Evolutionary conservation across 345 rosid genomes (phyloP), one percentile per base, ranked within the genome.

Genomic region (Sonneratia caseolaris): DNA sequence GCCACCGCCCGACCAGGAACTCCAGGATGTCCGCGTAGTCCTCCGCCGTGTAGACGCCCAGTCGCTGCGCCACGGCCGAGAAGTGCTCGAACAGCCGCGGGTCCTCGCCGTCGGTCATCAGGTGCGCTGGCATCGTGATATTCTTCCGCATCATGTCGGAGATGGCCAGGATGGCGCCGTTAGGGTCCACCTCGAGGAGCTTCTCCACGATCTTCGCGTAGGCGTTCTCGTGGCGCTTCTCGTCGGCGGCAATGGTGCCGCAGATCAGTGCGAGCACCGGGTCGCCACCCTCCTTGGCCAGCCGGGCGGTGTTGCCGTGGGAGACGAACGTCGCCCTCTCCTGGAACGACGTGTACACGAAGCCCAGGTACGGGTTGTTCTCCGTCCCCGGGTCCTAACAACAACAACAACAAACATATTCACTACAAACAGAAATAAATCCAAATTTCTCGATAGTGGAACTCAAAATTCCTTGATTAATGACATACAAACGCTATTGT

Each of bases 341-440:
- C 70, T 90, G 96, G 83, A 88, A 90, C 10, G 96, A 90, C n/a
- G 96, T 90, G 86, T 90, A 90, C 7, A 88, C 89, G 56, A 84
- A 90, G 10, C 96, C 93, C 75, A 86, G n/a, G 72, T 90, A 90
- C 2, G 93, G 96, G 71, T 88, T 90, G 80, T 90, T 88, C 68
- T 88, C 91, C 0, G 87, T 81, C 53, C 89, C 88, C 2, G 90
- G 91, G 38, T 88, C 89, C 96, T 88, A 43, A 40, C 49, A 2
- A 51, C 37, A 66, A 48, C 43, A 4, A 42, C 10, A 5, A 42
- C 45, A 42, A 27, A 27, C 32, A 0, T 27, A 27, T 27, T 27
- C 32, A 27, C 32, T 27, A 27, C 32, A 27, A 27, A 27, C 32
- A 27, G 32, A 27, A 27, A 27, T 27, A 27, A 27, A 27, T 27